Evolutionary conservation across 768 basidiomycete genomes (phyloP), one percentile per base, ranked within the genome.

Genomic region (Mycena belliarum): DNA sequence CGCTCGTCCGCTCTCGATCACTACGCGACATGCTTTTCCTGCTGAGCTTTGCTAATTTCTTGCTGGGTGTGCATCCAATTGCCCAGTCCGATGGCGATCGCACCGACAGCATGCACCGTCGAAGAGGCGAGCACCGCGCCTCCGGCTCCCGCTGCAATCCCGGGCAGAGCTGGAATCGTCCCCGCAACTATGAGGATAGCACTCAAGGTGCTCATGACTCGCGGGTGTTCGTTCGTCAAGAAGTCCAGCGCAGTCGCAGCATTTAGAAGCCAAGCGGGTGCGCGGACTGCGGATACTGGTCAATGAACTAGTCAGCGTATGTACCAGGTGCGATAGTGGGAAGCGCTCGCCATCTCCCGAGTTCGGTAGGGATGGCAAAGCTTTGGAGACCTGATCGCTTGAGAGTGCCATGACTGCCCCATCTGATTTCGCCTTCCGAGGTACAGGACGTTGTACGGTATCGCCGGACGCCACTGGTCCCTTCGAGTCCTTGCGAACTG

Each of bases 111-210:
- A 63, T 91, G 89, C 15, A 83, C 88, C 15, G 90, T 85, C 14
- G 85, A 79, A 16, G 87, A 82, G 11, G 90, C 89, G 33, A 92
- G 76, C 49, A 89, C 75, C 0, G 87, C 86, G 11, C 89, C 89
- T 21, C 89, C 88, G 6, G 84, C 87, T 20, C 85, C 86, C 0
- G 83, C 83, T 47, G 77, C 77, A 66, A 91, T 81, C 2, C 80
- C 87, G 21, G 89, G 89, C 29, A 91, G 81, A 0, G 88, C 73
- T 1, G 89, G 89, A 41, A 92, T 76, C 29, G 86, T 85, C 33
- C 89, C 90, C 29, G 86, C 87, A 3, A 89, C 89, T 67, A 92
- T 88, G 57, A 92, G 81, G 50, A 92, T 83, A 8, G 89, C 89
- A 61, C 87, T 87, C 50, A 91, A 69, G 32, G 88, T 81, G 59